Percentiles rank a stretch among this genome's conserved stretches.
Conservation (phyloP, 148 eudicot genomes). For the Tetragonia tetragonoides region DNA sequence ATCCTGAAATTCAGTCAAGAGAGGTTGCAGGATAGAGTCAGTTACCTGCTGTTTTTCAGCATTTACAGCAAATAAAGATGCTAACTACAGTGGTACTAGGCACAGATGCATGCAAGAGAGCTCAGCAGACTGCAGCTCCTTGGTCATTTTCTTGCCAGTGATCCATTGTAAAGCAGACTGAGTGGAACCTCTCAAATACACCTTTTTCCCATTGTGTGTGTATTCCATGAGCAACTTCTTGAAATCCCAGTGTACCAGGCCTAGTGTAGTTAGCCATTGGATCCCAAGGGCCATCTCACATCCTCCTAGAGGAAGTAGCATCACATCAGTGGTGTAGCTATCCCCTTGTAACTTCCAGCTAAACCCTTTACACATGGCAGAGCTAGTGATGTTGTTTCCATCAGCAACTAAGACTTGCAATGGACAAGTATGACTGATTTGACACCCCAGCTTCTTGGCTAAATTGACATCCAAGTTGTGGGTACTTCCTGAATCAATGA, state of each 20-base stretch:
- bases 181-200: not conserved
- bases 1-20: not conserved
- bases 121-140: not conserved
- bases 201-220: not conserved
- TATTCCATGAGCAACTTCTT: slow-evolving; percentile 1
- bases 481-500: not conserved
- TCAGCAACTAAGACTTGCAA: not conserved
- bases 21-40: not conserved
- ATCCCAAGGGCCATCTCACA: slow-evolving; percentile 23
- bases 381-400: not conserved
- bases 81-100: not conserved
- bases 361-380: not conserved
- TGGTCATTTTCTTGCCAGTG: not conserved
- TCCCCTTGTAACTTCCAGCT: not conserved
- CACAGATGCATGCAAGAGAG: not conserved
- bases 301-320: not conserved
- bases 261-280: not conserved
- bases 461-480: not conserved
- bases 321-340: not conserved
- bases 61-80: not conserved
- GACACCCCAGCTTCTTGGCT: not conserved
- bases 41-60: not conserved
- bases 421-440: not conserved
- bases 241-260: not conserved
- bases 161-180: not conserved